Conservation (phyloP, 2,329 filamentous ascomycete species). For the Exophiala sp. region DNA sequence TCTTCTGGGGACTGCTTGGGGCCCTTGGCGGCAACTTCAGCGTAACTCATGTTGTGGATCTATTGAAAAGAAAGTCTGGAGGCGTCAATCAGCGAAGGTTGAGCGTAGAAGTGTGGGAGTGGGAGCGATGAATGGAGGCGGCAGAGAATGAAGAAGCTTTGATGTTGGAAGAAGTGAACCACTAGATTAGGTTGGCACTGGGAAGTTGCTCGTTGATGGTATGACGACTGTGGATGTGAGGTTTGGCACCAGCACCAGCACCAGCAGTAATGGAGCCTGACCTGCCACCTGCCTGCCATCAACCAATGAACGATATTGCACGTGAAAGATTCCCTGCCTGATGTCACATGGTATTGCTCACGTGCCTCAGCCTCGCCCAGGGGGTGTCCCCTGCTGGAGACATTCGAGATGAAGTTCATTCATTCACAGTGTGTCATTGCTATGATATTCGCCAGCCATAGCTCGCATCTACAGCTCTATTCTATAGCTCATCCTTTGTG, state of each 20-base stretch:
- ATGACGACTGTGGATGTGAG: conserved; percentile 3
- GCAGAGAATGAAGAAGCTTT: background rate
- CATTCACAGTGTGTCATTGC: no score
- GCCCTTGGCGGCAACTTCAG: conserved; percentile 43
- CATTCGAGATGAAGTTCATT: no score
- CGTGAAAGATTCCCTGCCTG: no score
- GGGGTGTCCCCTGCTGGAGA: no score
- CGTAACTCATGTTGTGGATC: conserved; percentile 42
- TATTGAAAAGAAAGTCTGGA: background rate
- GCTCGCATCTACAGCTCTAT: no score
- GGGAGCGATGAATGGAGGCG: background rate
- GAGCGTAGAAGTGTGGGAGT: background rate
- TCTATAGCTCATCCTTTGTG: no score
- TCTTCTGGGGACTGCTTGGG: conserved; percentile 45
- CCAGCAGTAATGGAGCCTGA: background rate
- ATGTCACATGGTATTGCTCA: no score
- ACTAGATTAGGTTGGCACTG: background rate
- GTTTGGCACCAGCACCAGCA: background rate
- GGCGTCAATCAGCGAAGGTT: background rate
- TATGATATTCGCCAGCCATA: no score
- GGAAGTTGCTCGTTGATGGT: background rate
- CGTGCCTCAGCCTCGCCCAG: no score
- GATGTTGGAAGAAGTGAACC: conserved; percentile 1
- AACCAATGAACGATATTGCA: no score
- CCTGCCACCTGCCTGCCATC: background rate